Evolutionary conservation across 305 asterid species (phyloP).

Genomic region (Rubia balearica): DNA sequence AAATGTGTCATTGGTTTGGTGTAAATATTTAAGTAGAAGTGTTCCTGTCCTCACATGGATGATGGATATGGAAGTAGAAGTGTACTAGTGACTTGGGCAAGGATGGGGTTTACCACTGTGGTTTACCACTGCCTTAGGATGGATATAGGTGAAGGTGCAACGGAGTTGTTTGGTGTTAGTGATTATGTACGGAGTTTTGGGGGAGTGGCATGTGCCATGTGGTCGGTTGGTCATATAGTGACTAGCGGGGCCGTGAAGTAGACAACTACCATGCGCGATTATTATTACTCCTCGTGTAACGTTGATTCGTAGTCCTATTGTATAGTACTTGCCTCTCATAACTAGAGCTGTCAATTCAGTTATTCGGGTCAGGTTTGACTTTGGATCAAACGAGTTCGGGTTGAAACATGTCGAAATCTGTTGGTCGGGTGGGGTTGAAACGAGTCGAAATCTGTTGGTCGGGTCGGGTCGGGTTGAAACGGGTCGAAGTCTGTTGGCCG

Average conservation of each 20-base stretch:
- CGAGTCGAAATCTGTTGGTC: too few relatives aligned
- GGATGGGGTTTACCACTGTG: not conserved
- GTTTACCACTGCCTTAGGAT: not conserved
- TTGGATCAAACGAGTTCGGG: too few relatives aligned
- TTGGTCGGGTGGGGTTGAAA: too few relatives aligned
- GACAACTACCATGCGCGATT: slow-evolving; percentile 21
- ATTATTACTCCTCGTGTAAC: slow-evolving; percentile 23
- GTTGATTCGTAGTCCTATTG: not conserved
- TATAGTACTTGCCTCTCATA: too few relatives aligned
- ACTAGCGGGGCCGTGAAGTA: slow-evolving; percentile 9
- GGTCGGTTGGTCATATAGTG: slow-evolving; percentile 17
- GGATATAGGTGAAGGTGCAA: not conserved
- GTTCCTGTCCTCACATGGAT: too few relatives aligned
- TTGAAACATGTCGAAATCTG: too few relatives aligned
- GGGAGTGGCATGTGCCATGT: slow-evolving; percentile 11
- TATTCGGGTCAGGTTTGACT: too few relatives aligned
- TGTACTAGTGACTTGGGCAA: not conserved
- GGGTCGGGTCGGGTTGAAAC: too few relatives aligned
- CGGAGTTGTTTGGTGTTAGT: not conserved
- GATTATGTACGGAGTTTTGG: slow-evolving; percentile 5
- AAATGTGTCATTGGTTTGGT: too few relatives aligned
- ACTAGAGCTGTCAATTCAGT: too few relatives aligned
- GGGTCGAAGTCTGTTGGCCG: too few relatives aligned
- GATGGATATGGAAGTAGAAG: not conserved
- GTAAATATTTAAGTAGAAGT: too few relatives aligned